Base-by-base conservation (phyloP, 345 rosid genomes). In the Brassica nigra region DNA sequence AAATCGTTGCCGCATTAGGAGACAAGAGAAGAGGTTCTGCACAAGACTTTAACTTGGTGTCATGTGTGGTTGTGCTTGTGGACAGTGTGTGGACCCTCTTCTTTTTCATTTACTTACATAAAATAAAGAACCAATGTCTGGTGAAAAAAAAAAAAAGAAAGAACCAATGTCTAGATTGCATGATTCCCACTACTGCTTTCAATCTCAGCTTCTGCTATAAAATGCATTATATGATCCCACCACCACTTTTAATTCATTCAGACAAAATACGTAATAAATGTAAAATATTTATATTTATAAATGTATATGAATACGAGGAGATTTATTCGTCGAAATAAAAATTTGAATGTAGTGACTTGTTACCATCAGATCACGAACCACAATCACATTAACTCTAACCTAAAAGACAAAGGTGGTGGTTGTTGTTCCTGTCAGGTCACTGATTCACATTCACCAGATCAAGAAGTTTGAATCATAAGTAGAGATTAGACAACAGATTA, bases 21-120 rank as follows among this genome's bases (percentile, higher is more conserved):
- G 83, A 80, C 83, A 80, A 80, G 80, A 70, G 83, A 70, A 75
- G 82, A 79, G 66, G 75, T 75, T 75, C 67, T 80, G 80, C 79
- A 80, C 62, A 70, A 75, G 73, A 80, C 83, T 75, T 80, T 68
- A 80, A 75, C 75, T 74, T 69, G 67, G 76, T 49, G 75, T 80
- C 80, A 80, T 80, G 83, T 80, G 83, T 80, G 76, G 83, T 75
- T 80, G 83, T 75, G 76, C 76, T 73, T 75, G 3, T 80, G 62
- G 34, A 74, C 74, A 47, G 75, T 74, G 66, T 11, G 83, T 70
- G 80, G 83, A 70, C 83, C 83, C 83, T 70, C 83, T 70, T 75
- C 15, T 9, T 27, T 6, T 49, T 44, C 30, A 23, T 18, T 42
- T 11, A n/a, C 27, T 1, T 15, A 16, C 33, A 61, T 65, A 8